These are phyloP conservation scores for Pseudogymnoascus sp. DNA, from an alignment of 2,329 filamentous ascomycete species.

Conservation along the genomic window DNA sequence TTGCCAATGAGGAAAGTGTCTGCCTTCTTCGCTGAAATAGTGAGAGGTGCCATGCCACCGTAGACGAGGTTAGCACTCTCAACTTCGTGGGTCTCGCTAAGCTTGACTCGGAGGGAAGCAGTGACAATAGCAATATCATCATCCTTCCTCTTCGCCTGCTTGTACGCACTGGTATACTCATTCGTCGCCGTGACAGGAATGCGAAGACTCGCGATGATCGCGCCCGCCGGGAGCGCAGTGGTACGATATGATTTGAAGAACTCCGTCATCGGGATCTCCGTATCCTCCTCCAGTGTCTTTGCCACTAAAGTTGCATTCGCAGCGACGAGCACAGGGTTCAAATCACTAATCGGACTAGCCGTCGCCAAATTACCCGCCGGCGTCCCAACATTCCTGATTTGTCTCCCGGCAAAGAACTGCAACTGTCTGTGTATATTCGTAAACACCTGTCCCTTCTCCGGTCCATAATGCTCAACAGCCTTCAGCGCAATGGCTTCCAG, in stretches of 20 bases:
- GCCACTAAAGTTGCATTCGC: conserved; percentile 75
- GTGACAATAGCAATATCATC: conserved; percentile 98
- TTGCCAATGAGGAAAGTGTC: conserved; percentile 68
- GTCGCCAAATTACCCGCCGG: conserved; percentile 91
- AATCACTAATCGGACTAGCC: conserved; percentile 89
- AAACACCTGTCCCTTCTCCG: conserved; percentile 59
- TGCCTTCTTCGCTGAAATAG: conserved; percentile 74
- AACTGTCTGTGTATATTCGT: conserved; percentile 89
- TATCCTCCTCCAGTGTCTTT: conserved; percentile 63
- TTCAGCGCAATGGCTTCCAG: conserved; percentile 76
- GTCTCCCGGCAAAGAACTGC: conserved; percentile 85
- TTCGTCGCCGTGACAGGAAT: conserved; percentile 72
- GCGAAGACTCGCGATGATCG: conserved; percentile 77
- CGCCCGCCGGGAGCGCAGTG: conserved; percentile 72
- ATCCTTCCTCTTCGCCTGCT: conserved; percentile 94
- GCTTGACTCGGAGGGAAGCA: conserved; percentile 64
- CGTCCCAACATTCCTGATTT: conserved; percentile 96
- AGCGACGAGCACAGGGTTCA: conserved; percentile 90
- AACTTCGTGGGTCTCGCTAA: conserved; percentile 62
- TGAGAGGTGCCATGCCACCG: conserved; percentile 90
- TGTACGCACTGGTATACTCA: conserved; percentile 84
- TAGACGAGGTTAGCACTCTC: conserved; percentile 74
- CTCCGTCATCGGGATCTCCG: conserved; percentile 78
- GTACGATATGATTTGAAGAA: conserved; percentile 90
- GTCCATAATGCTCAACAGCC: conserved; percentile 71